phyloP scores from a whole-genome alignment of 106 monocot species.

The Apostasia ramifera region DNA sequence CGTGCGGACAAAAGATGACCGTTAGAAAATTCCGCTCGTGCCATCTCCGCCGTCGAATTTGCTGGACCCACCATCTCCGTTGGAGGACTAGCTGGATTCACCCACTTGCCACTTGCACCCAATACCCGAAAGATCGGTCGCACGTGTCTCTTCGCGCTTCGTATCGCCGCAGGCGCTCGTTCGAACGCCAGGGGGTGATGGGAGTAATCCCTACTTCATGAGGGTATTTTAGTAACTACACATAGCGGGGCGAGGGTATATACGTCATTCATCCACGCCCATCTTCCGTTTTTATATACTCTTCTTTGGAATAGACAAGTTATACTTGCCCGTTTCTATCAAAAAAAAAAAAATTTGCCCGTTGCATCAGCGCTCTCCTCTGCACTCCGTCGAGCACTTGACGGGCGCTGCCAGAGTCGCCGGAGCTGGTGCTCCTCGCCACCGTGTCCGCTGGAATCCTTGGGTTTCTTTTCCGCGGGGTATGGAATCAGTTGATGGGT shows the following conservation, averaged over 20 bases:
- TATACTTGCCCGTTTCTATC: no score
- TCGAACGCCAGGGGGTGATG: not conserved
- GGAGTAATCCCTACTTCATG: no score
- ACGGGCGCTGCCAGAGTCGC: not conserved
- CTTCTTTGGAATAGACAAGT: no score
- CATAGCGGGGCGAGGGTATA: constrained; percentile 23
- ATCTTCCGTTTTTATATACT: no score
- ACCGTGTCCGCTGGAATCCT: not conserved
- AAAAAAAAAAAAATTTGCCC: not conserved
- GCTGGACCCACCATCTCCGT: no score
- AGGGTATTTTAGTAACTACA: not conserved
- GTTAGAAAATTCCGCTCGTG: no score
- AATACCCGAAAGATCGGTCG: no score
- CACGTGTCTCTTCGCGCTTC: not conserved
- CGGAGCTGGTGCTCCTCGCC: not conserved
- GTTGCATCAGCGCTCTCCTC: constrained; percentile 1
- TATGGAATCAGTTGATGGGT: not conserved
- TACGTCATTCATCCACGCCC: constrained; percentile 11
- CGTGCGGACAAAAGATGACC: no score
- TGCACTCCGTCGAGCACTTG: constrained; percentile 17
- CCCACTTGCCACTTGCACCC: no score
- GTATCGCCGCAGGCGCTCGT: not conserved
- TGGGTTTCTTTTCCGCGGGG: not conserved
- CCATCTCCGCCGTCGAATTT: not conserved
- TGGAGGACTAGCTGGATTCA: no score